Percentiles rank a stretch among this genome's conserved stretches.
Conservation (phyloP, 805 yeast genomes). For the Ogataea ganodermae region DNA sequence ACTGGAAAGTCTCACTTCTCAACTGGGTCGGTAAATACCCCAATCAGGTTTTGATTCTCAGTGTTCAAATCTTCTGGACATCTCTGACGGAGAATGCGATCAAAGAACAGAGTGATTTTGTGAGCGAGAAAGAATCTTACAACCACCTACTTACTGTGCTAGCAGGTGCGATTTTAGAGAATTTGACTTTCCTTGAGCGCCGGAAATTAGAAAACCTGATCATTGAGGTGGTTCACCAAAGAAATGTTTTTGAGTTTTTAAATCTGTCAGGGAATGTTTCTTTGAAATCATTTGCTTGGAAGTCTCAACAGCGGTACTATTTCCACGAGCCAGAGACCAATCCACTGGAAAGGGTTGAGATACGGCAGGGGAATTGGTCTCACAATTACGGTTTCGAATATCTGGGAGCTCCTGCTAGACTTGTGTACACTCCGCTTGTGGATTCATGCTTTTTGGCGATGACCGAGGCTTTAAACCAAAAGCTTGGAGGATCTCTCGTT, state of each 20-base stretch:
- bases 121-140: conserved; percentile 20
- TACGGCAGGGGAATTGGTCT: conserved; percentile 53
- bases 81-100: conserved; percentile 34
- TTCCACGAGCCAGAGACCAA: conserved; percentile 32
- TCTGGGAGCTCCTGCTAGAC: conserved; percentile 67
- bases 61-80: conserved; percentile 63
- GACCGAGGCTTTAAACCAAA: conserved; percentile 71
- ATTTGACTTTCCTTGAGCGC: conserved; percentile 34
- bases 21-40: conserved; percentile 47
- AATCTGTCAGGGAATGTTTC: background rate
- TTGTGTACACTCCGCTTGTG: conserved; percentile 77
- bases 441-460: conserved; percentile 64
- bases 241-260: conserved; percentile 36
- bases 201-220: conserved; percentile 60
- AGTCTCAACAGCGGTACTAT: conserved; percentile 52
- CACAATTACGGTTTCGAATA: conserved; percentile 80
- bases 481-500: conserved; percentile 84
- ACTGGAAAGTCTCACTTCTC: conserved; percentile 18
- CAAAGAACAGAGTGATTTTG: conserved; percentile 2
- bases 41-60: conserved; percentile 55
- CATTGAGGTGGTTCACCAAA: conserved; percentile 66
- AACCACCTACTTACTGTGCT: conserved; percentile 20
- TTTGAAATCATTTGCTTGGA: conserved; percentile 44
- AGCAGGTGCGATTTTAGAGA: conserved; percentile 35
- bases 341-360: conserved; percentile 31